These are phyloP conservation scores for Flaveria ramosissima DNA, from an alignment of 129 eudicot species.

Conservation along the genomic window DNA sequence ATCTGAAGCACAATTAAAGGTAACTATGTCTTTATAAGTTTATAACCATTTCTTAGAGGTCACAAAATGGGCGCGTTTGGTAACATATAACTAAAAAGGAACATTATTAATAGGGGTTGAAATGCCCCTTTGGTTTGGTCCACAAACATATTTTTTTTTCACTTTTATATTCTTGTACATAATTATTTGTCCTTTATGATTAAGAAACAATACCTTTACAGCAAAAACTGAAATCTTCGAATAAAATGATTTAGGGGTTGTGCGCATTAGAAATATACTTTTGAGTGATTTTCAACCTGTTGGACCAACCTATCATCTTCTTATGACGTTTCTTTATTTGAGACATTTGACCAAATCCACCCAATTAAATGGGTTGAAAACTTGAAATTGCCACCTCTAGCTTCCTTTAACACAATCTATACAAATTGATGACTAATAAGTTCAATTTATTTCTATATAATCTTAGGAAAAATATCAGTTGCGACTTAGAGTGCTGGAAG, in stretches of 20 bases:
- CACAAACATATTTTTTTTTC: background rate
- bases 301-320: background rate
- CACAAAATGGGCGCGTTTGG: background rate
- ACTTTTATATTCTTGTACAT: background rate
- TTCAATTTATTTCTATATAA: background rate
- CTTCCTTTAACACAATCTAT: background rate
- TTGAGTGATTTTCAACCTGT: background rate
- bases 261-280: no score
- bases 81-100: background rate
- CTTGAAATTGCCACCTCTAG: constrained; percentile 4
- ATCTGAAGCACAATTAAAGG: constrained; percentile 86
- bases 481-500: constrained; percentile 87
- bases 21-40: constrained; percentile 30
- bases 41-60: constrained; percentile 1
- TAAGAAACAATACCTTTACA: background rate
- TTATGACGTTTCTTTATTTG: background rate
- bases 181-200: no score
- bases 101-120: background rate
- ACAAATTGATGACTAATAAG: background rate
- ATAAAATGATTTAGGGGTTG: no score
- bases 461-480: constrained; percentile 73
- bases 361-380: background rate
- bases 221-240: background rate
- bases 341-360: background rate
- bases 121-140: background rate